Conservation (phyloP, 305 asterid genomes). For the Fraxinus greggii region DNA sequence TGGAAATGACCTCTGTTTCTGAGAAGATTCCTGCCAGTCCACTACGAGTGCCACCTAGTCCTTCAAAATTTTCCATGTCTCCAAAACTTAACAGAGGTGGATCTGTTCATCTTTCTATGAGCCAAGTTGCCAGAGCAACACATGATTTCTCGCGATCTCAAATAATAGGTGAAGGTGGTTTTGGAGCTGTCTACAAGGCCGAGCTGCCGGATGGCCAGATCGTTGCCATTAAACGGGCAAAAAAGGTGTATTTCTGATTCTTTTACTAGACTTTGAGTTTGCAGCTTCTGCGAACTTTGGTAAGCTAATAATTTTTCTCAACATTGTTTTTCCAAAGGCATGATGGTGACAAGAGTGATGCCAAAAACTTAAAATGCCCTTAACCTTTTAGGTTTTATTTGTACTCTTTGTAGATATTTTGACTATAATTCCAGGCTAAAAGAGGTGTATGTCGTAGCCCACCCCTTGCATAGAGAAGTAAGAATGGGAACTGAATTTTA, state of each 20-base stretch:
- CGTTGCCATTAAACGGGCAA: conserved; percentile 92
- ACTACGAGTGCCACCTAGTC: conserved; percentile 83
- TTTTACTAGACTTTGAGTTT: conserved; percentile 14
- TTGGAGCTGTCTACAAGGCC: conserved; percentile 89
- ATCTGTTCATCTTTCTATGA: conserved; percentile 75
- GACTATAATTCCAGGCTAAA: not conserved
- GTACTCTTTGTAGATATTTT: not conserved
- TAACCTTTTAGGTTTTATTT: not conserved
- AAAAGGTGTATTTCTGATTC: conserved; percentile 52
- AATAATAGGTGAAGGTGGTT: conserved; percentile 87
- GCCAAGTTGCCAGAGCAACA: conserved; percentile 68
- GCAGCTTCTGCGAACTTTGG: not conserved
- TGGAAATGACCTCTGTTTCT: conserved; percentile 52
- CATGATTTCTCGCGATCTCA: conserved; percentile 66
- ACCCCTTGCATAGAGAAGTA: not conserved
- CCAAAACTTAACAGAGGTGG: conserved; percentile 83
- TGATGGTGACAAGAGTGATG: not conserved
- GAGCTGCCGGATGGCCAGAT: conserved; percentile 70
- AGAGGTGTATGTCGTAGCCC: not conserved
- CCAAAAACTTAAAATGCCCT: not conserved
- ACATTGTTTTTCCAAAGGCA: not conserved
- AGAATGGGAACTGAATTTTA: not conserved
- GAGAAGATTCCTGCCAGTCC: conserved; percentile 69
- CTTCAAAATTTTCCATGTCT: conserved; percentile 86
- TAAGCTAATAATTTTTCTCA: not conserved